A percentile compares a stretch with the other conserved stretches of the same genome.
Conservation (phyloP, 805 yeast species). For the Scheffersomyces coipomensis region DNA sequence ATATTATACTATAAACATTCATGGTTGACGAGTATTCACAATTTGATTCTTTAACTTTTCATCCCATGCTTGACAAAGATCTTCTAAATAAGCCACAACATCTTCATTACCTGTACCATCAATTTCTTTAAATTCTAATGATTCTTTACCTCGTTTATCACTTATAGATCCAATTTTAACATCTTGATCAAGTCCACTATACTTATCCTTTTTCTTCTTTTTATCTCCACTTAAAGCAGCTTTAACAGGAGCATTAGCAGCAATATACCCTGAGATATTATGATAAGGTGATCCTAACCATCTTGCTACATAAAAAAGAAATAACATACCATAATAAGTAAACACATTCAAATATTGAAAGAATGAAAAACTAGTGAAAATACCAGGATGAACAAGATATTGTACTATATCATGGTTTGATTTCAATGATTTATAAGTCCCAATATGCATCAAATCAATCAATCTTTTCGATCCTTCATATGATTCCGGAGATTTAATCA, state of each 20-base stretch:
- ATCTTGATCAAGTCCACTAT: too few species aligned
- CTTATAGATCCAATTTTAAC: conserved; percentile 70
- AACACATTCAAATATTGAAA: conserved; percentile 71
- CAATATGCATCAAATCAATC: conserved; percentile 79
- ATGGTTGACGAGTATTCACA: conserved; percentile 42
- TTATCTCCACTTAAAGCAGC: conserved; percentile 42
- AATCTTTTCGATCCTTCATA: conserved; percentile 92
- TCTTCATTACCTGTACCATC: conserved; percentile 66
- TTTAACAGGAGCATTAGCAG: conserved; percentile 78
- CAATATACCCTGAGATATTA: conserved; percentile 82
- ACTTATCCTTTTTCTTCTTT: too few species aligned
- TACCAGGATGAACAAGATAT: conserved; percentile 91
- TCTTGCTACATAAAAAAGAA: conserved; percentile 81
- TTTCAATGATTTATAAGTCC: conserved; percentile 54
- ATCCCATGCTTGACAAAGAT: conserved; percentile 68
- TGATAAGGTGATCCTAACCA: conserved; percentile 84
- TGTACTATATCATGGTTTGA: conserved; percentile 57
- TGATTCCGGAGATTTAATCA: conserved; percentile 60
- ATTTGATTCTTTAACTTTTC: conserved; percentile 72
- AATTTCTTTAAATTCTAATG: conserved; percentile 52
- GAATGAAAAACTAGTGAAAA: conserved; percentile 81
- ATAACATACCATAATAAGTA: conserved; percentile 82
- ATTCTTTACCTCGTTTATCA: conserved; percentile 62
- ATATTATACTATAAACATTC: background rate
- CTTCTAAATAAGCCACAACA: conserved; percentile 62